Base-by-base conservation (phyloP, 2,329 filamentous ascomycete species). In the Fulvia fulva region DNA sequence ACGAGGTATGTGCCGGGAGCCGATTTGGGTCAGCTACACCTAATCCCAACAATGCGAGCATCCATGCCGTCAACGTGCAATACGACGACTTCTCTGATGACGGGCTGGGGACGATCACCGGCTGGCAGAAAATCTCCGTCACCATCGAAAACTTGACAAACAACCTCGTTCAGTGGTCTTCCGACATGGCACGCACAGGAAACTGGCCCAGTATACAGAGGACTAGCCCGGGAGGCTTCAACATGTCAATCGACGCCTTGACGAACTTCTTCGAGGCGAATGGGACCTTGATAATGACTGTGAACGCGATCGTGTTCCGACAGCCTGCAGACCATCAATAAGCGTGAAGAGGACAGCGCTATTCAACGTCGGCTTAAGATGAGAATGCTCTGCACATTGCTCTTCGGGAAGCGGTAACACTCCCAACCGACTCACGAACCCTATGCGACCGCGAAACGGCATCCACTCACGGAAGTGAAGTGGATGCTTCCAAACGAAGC, bases 251-350 rank as follows among this genome's bases (percentile, higher is more conserved):
- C 21, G 71, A 79, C 67, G 70, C 67, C 1, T 52, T 75, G 62
- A 63, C 57, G 3, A 79, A 78, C 43, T 68, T 75, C 0, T 78
- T 78, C 60, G 58, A 74, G 7, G 74, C 76, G 0, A 78, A 73
- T 57, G 77, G 77, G 1, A 75, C 72, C 0, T 53, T 78, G 55
- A 72, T 65, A 1, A 78, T 74, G 0, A 73, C 65, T 0, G 55
- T 77, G 28, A 70, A 76, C 56, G 76, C 74, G 0, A 61, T 67
- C 1, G 60, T 59, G 25, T 79, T 75, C 61, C 56, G 63, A 3
- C 77, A 78, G 63, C 77, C 77, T 19, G 21, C 16, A 25, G 6
- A 47, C 23, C 28, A 11, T 30, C 28, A 30, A 11, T 30, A 11
- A 30, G 11, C 28, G 11, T 30, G 28, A 30, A 6, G 28, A 11